Evolutionary conservation across 768 basidiomycete species (phyloP).

Genomic region (Mycena crocata): DNA sequence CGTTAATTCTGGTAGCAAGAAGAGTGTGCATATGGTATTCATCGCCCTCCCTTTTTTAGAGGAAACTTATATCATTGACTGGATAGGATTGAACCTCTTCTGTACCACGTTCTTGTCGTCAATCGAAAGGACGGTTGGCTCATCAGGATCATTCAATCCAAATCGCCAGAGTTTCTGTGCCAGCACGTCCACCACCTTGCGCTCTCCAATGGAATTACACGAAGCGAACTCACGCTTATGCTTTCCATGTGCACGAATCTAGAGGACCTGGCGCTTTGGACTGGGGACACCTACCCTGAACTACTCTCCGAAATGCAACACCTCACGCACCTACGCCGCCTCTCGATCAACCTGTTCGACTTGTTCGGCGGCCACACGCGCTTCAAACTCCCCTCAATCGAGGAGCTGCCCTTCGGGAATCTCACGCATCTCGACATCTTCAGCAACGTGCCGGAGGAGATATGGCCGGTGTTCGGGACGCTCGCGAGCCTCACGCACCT

Average conservation of each 20-base stretch:
- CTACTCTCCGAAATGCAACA: conserved; percentile 10
- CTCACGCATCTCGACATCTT: conserved; percentile 31
- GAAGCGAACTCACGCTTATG: neutral
- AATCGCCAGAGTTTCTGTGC: conserved; percentile 12
- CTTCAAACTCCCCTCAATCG: neutral
- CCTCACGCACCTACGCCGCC: conserved; percentile 10
- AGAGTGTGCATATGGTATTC: conserved; percentile 26
- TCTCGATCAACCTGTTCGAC: conserved; percentile 17
- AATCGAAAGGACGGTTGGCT: neutral
- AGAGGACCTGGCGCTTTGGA: conserved; percentile 16
- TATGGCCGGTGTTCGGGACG: conserved; percentile 21
- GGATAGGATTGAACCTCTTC: conserved; percentile 19
- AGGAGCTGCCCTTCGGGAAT: neutral
- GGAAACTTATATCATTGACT: neutral
- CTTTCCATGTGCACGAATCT: conserved; percentile 25
- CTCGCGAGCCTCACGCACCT: conserved; percentile 23
- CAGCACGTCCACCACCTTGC: conserved; percentile 23
- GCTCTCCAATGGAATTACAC: neutral
- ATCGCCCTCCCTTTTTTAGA: neutral
- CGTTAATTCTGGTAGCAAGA: conserved; percentile 10
- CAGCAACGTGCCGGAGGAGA: neutral
- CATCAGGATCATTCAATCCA: conserved; percentile 14
- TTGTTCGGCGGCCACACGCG: conserved; percentile 5
- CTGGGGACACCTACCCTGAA: conserved; percentile 18
- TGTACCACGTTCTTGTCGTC: conserved; percentile 14